Evolutionary conservation across 208 protist species (phyloP).

Genomic region (Polymyxa betae): DNA sequence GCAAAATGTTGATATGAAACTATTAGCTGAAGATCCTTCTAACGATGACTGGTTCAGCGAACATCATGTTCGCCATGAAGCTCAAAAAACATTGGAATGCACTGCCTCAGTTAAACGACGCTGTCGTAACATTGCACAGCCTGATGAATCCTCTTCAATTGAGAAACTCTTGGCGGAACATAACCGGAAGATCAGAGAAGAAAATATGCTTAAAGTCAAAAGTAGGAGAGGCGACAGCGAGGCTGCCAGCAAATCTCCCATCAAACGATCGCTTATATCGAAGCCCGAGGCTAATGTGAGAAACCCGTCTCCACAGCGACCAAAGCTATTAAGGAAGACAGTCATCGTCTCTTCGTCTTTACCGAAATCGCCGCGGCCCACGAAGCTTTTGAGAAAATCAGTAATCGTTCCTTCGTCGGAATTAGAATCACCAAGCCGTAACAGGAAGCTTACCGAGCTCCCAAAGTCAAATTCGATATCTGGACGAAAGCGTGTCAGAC

Average conservation of each 20-base stretch:
- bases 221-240: neutral
- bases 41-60: neutral
- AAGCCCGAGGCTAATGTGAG: neutral
- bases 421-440: no score
- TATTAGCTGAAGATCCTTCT: neutral
- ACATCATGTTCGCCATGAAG: constrained; percentile 19
- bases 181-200: neutral
- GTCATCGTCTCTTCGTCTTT: neutral
- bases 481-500: neutral
- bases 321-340: neutral
- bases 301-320: neutral
- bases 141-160: neutral
- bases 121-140: neutral
- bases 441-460: no score
- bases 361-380: neutral
- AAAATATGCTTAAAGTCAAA: neutral
- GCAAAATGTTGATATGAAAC: neutral
- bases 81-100: neutral
- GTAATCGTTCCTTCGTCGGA: neutral
- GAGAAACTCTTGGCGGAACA: neutral
- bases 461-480: neutral
- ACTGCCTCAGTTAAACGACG: neutral
- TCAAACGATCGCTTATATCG: neutral
- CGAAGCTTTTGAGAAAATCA: neutral
- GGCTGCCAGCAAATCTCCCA: neutral